Percentiles rank a stretch among this genome's conserved stretches.
phyloP scores from a whole-genome alignment of 805 yeast genomes.

The Hermanozyma aechmeae region DNA sequence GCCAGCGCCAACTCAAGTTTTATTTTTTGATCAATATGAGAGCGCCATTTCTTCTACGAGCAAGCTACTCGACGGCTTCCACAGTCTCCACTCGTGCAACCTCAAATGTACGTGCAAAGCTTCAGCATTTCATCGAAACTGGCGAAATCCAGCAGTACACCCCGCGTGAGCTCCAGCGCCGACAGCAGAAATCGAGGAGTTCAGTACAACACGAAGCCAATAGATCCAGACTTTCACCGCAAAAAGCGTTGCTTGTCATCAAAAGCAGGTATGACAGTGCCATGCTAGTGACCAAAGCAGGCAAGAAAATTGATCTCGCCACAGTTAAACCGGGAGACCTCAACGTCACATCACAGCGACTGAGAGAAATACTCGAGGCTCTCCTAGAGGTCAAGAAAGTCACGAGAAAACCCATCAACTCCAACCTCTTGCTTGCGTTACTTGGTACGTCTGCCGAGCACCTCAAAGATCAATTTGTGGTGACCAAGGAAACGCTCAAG shows the following conservation, averaged over 20 bases:
- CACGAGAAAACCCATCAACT: conserved; percentile 25
- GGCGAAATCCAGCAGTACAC: conserved; percentile 16
- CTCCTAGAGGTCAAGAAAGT: conserved; percentile 16
- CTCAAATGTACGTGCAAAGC: too few species aligned
- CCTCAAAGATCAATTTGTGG: conserved; percentile 46
- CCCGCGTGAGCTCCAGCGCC: conserved; percentile 6
- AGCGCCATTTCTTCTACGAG: too few species aligned
- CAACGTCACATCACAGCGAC: conserved; percentile 10
- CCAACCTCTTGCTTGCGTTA: conserved; percentile 40
- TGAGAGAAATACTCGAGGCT: conserved; percentile 18
- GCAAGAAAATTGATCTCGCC: conserved; percentile 15
- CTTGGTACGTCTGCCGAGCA: conserved; percentile 53
- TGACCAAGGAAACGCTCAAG: conserved; percentile 44
- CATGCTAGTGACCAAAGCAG: conserved; percentile 15
- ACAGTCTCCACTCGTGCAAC: too few species aligned
- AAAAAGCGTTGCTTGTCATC: conserved; percentile 18
- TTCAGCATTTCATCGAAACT: conserved; percentile 18
- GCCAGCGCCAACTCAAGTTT: too few species aligned
- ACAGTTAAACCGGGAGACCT: conserved; percentile 16
- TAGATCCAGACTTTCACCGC: conserved; percentile 4
- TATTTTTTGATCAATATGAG: too few species aligned
- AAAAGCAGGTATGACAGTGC: conserved; percentile 20
- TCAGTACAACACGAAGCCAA: too few species aligned
- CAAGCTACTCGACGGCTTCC: too few species aligned
- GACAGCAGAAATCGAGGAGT: conserved; percentile 2